Evolutionary conservation across 352 stramenopile genomes (phyloP).

Genomic region (Phytophthora foliorum): DNA sequence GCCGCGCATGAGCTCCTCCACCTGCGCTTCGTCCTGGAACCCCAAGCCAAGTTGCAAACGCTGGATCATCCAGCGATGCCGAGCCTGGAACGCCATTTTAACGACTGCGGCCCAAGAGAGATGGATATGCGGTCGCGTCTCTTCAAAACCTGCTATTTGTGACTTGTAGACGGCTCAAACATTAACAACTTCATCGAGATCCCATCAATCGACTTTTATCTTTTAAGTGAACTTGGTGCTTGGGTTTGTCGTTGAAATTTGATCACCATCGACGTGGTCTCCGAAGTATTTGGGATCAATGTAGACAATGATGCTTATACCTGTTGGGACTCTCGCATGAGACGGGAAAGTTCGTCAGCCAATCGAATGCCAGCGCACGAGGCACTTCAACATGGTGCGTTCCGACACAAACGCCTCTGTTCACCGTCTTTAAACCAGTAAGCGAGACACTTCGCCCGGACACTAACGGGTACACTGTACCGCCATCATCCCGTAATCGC

Average conservation of each 20-base stretch:
- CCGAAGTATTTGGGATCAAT: too few species aligned
- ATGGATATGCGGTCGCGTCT: constrained; percentile 13
- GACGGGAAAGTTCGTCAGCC: too few species aligned
- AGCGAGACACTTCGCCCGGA: constrained; percentile 6
- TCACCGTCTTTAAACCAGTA: not conserved
- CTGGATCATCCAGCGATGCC: constrained; percentile 89
- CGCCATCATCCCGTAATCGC: constrained; percentile 12
- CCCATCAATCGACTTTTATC: too few species aligned
- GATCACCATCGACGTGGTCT: too few species aligned
- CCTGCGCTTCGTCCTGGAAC: constrained; percentile 76
- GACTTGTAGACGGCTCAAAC: too few species aligned
- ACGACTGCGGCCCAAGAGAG: not conserved
- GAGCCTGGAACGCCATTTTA: constrained; percentile 87
- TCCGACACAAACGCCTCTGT: not conserved
- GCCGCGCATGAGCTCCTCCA: constrained; percentile 83
- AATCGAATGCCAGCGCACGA: not conserved
- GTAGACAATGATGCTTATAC: too few species aligned
- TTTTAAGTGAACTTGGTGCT: too few species aligned
- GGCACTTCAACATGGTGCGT: constrained; percentile 4
- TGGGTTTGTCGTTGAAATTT: too few species aligned
- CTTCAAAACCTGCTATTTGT: constrained; percentile 13
- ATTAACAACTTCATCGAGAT: too few species aligned
- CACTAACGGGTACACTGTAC: constrained; percentile 7
- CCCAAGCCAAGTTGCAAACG: constrained; percentile 78
- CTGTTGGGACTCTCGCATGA: too few species aligned